Conservation (phyloP, 1,139 yeast species). For the Sporopachydermia cereana region DNA sequence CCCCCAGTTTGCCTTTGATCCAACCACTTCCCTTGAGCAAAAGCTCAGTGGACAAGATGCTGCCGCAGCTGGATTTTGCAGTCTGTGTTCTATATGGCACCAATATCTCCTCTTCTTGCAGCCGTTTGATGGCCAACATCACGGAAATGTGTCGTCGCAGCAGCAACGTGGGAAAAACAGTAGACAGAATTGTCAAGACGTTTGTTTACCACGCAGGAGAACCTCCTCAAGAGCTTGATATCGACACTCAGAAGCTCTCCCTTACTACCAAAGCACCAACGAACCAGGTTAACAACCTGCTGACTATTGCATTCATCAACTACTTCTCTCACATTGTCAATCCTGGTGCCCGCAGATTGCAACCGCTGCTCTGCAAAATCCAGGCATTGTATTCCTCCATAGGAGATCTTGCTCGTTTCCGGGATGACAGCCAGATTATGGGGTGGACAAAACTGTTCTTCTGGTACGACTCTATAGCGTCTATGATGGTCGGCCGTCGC, state of each 20-base stretch:
- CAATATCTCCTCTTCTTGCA: constrained; percentile 1
- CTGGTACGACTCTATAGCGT: constrained; percentile 1
- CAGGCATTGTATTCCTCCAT: not conserved
- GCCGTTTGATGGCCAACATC: not conserved
- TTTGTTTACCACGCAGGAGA: not conserved
- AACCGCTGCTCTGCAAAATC: not conserved
- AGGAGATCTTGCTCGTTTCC: not conserved
- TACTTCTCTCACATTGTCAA: not conserved
- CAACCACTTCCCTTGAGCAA: not conserved
- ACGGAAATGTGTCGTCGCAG: not conserved
- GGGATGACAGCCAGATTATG: not conserved
- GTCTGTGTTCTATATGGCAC: constrained; percentile 1
- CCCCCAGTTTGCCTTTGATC: no score
- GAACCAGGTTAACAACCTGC: not conserved
- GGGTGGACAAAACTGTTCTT: constrained; percentile 2
- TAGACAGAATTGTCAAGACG: not conserved
- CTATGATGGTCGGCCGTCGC: not conserved
- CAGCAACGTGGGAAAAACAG: not conserved
- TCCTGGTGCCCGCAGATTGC: not conserved
- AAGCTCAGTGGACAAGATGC: not conserved
- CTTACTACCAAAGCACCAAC: no score
- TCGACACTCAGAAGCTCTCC: no score
- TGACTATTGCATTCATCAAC: not conserved
- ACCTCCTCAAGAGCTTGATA: no score
- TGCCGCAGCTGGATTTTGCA: not conserved